Evolutionary conservation across 306 rosid species (phyloP), one percentile per base, ranked within the genome.

Genomic region (Casuarina glauca): DNA sequence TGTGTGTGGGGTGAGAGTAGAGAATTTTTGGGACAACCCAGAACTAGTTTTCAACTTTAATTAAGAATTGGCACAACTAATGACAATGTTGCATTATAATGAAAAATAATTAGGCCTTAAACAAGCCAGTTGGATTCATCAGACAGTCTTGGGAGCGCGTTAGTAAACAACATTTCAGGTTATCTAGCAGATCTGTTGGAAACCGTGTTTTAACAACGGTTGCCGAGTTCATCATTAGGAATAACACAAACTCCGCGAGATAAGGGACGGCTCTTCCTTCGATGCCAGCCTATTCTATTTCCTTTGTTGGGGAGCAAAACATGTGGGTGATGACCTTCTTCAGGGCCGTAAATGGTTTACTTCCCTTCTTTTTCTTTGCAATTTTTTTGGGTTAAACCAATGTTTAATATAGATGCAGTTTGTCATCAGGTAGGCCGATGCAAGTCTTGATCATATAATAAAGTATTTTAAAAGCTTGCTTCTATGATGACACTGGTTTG

Each of bases 291-390:
- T 67, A 7, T 68, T 73, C 68, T 20, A 36, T 48, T 79, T 68
- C 73, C 44, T 13, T 41, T 72, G 42, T 82, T 70, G 78, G 54
- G 35, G 70, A 38, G 49, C 75, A 78, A 77, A 73, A 74, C 87
- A 79, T 81, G 89, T 81, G 86, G 74, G 78, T 61, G 49, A 36
- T 76, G 79, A 88, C 83, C 86, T 85, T 83, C 75, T 38, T 81
- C 73, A 85, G 73, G 82, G 77, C 41, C 48, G 1, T 9, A 72
- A 81, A 81, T 79, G 82, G 80, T 84, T 71, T 69, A 72, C 74
- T 76, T 82, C 74, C 69, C 79, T 83, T 79, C 81, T 63, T 72
- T 62, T 69, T 75, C 42, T 69, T 9, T 15, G 71, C 53, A 52
- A 46, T 38, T 41, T 17, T 15, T 55, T 81, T 73, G 75, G 76